Evolutionary conservation across 208 protist species (phyloP).

Genomic region (Trypanosoma mega): DNA sequence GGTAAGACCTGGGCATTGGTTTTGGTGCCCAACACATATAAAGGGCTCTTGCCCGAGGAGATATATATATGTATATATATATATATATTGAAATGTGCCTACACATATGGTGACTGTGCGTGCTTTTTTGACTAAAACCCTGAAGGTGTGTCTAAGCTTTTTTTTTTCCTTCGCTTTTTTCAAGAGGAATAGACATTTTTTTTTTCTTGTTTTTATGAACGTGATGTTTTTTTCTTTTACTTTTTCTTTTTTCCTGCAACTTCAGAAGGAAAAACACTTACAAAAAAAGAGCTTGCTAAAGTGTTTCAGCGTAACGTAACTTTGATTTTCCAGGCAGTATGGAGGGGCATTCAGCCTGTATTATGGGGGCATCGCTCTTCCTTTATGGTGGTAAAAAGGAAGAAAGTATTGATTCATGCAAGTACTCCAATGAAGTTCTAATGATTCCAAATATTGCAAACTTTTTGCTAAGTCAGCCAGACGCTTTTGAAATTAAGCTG

Average conservation of each 20-base stretch:
- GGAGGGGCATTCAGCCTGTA: constrained; percentile 16
- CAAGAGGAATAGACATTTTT: neutral
- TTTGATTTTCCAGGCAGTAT: too few species aligned
- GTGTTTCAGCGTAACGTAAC: too few species aligned
- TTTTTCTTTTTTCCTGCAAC: neutral
- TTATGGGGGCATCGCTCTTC: constrained; percentile 1
- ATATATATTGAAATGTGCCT: too few species aligned
- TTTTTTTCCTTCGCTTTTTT: neutral
- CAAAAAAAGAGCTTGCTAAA: too few species aligned
- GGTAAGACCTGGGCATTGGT: too few species aligned
- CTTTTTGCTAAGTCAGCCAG: neutral
- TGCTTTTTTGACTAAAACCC: too few species aligned
- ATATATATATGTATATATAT: too few species aligned
- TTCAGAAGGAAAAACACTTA: neutral
- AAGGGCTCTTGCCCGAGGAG: too few species aligned
- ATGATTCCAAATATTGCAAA: neutral
- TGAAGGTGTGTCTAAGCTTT: too few species aligned
- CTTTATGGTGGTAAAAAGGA: constrained; percentile 16
- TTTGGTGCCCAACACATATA: too few species aligned
- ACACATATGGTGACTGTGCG: too few species aligned
- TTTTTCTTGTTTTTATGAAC: constrained; percentile 10
- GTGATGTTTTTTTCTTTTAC: neutral
- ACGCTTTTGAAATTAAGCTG: neutral
- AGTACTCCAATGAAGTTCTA: constrained; percentile 6
- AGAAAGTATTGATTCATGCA: neutral